Base-by-base conservation (phyloP, 78 protist genomes). In the Emiliania huxleyi region DNA sequence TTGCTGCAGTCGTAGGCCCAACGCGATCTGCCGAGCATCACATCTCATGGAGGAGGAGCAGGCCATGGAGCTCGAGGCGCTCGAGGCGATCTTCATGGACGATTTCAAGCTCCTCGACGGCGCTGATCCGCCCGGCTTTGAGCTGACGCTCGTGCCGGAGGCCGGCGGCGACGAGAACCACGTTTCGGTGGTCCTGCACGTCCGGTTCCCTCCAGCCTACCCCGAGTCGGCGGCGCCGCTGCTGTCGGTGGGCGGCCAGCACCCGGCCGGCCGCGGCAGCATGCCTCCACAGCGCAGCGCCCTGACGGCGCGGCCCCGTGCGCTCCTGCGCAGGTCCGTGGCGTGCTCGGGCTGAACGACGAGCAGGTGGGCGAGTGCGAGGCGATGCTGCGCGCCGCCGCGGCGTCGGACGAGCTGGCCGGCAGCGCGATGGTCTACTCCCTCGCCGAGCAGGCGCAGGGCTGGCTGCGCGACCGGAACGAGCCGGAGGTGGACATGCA, bases 21-120 rank as follows among this genome's bases (percentile, higher is more conserved):
- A n/a, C n/a, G n/a, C n/a, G n/a, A n/a, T n/a, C n/a, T n/a, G n/a
- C n/a, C n/a, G n/a, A n/a, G n/a, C n/a, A n/a, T n/a, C n/a, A n/a
- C n/a, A n/a, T n/a, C n/a, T n/a, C n/a, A n/a, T n/a, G 62, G 62
- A 15, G 62, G 42, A 71, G 81, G 81, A 71, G 81, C 81, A 71
- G 42, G 81, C 35, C 40, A 71, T 71, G 81, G 81, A 71, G 81
- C 21, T 71, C n/a, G 42, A 71, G 42, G 81, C 81, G 37, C 35
- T 71, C 33, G 81, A 71, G 42, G 81, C 81, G 81, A 71, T 71
- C 81, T 71, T 33, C 42, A 35, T 35, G 81, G 81, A 71, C 44
- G 81, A 71, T 21, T 71, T n/a, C 81, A 26, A 62, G 73, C 3
- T 2, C 33, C 73, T 62, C 12, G 62, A 52, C 62, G 75, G 75